These are phyloP conservation scores for Fulvia fulva DNA, from an alignment of 2,329 filamentous ascomycete genomes.

Conservation along the genomic window DNA sequence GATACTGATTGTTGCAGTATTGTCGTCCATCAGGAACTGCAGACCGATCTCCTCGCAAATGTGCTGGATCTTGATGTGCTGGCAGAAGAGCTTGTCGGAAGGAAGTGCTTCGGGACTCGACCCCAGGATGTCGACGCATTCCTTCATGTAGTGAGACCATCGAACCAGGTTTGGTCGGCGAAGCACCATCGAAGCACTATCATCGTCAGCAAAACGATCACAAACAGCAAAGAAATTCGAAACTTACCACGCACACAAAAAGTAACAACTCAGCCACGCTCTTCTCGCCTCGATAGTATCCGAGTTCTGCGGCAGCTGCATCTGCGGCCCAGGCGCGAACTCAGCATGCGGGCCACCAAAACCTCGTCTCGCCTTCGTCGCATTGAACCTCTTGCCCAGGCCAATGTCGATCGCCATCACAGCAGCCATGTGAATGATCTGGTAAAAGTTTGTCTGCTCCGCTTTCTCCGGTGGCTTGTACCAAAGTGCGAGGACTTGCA, in stretches of 20 bases:
- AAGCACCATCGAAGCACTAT: slow-evolving; percentile 55
- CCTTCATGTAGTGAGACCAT: slow-evolving; percentile 61
- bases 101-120: slow-evolving; percentile 54
- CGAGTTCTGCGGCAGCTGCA: slow-evolving; percentile 37
- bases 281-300: slow-evolving; percentile 55
- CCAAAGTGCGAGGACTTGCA: slow-evolving; percentile 75
- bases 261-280: slow-evolving; percentile 60
- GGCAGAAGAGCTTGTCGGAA: slow-evolving; percentile 53
- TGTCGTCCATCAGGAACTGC: slow-evolving; percentile 55
- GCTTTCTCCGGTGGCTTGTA: slow-evolving; percentile 79
- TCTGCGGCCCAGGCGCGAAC: slow-evolving; percentile 29
- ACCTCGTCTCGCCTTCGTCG: slow-evolving; percentile 34
- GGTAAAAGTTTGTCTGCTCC: slow-evolving; percentile 86
- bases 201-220: slow-evolving; percentile 9
- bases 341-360: slow-evolving; percentile 34
- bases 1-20: slow-evolving; percentile 49
- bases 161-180: slow-evolving; percentile 56
- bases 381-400: slow-evolving; percentile 57
- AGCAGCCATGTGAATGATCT: slow-evolving; percentile 74
- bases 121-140: slow-evolving; percentile 56
- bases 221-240: not conserved
- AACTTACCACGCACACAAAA: slow-evolving; percentile 52
- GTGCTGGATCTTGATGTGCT: slow-evolving; percentile 56
- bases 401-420: slow-evolving; percentile 82
- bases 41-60: slow-evolving; percentile 56